Conservation (phyloP, 176 grass and related monocot genomes). For the Saccharum spontaneum region DNA sequence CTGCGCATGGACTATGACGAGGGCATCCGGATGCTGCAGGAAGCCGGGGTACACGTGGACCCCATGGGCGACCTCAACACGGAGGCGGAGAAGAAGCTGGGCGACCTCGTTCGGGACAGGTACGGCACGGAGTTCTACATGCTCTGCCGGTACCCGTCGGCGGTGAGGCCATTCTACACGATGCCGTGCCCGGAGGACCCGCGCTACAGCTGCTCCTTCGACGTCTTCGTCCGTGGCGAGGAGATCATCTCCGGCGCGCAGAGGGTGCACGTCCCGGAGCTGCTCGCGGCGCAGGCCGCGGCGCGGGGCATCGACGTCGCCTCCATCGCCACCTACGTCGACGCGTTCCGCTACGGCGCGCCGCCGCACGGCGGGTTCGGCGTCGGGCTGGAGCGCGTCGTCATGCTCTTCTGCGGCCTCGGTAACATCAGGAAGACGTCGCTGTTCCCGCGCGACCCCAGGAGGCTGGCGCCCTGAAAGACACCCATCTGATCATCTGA, state of each 20-base stretch:
- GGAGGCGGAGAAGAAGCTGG: constrained; percentile 65
- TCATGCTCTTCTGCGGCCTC: constrained; percentile 80
- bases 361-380: constrained; percentile 79
- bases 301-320: constrained; percentile 53
- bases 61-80: constrained; percentile 67
- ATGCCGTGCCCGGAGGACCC: constrained; percentile 67
- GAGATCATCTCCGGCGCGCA: constrained; percentile 85
- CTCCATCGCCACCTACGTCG: constrained; percentile 59
- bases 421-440: constrained; percentile 65
- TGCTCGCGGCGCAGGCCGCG: constrained; percentile 46
- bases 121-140: constrained; percentile 75
- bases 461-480: constrained; percentile 37
- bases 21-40: constrained; percentile 64
- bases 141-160: constrained; percentile 67
- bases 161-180: constrained; percentile 83
- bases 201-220: constrained; percentile 70
- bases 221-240: constrained; percentile 76
- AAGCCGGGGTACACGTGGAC: constrained; percentile 29
- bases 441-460: constrained; percentile 75
- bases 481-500: too few species aligned
- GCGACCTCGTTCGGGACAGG: constrained; percentile 50
- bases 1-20: constrained; percentile 50
- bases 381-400: constrained; percentile 64
- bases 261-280: constrained; percentile 58
- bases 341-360: constrained; percentile 68